Evolutionary conservation across 2,329 filamentous ascomycete species (phyloP).

Genomic region (Ceratocystis eucalypticola): DNA sequence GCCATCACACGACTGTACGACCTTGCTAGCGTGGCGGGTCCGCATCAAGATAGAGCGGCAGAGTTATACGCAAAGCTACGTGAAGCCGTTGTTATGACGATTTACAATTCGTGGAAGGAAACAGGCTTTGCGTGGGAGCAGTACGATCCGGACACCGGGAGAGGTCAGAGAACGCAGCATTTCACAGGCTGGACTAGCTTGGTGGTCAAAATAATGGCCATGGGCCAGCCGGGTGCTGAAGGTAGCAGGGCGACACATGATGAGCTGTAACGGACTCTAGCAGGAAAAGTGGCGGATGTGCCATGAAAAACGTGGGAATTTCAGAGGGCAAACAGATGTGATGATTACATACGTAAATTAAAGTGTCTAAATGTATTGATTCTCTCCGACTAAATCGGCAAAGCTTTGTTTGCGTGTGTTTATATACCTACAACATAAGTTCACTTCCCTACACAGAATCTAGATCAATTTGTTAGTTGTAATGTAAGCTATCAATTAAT

Average conservation of each 20-base stretch:
- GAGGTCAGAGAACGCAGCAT: slow-evolving; percentile 90
- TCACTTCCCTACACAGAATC: slow-evolving; percentile 45
- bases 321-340: not conserved
- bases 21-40: slow-evolving; percentile 40
- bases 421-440: not conserved
- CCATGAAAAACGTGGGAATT: not conserved
- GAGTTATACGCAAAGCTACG: slow-evolving; percentile 65
- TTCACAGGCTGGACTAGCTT: slow-evolving; percentile 99
- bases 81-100: slow-evolving; percentile 74
- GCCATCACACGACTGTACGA: slow-evolving; percentile 28
- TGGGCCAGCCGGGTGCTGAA: slow-evolving; percentile 44
- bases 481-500: not conserved
- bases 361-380: not conserved
- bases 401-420: not conserved
- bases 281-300: not conserved
- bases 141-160: slow-evolving; percentile 85
- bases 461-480: slow-evolving; percentile 22
- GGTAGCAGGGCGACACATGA: slow-evolving; percentile 28
- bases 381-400: not conserved
- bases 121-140: slow-evolving; percentile 99
- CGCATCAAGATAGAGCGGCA: slow-evolving; percentile 54
- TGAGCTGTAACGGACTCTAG: slow-evolving; percentile 31
- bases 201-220: slow-evolving; percentile 92
- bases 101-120: slow-evolving; percentile 74
- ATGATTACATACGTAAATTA: not conserved